Conservation (phyloP, 2,329 filamentous ascomycete species). For the Chaetothyriales sp. region DNA sequence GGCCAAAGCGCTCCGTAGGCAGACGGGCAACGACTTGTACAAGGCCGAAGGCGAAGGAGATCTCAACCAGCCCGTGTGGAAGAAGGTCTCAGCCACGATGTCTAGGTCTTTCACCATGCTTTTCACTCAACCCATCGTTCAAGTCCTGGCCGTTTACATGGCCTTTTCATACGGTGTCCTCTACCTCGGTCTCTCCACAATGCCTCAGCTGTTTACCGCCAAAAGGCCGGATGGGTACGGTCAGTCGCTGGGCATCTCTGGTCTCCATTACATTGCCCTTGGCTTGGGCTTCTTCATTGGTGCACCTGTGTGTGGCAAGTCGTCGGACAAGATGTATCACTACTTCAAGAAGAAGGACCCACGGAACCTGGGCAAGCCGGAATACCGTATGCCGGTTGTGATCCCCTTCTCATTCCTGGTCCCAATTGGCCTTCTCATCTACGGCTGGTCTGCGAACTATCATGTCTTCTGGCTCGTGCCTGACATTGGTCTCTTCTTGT, state of each 20-base stretch:
- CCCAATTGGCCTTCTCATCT: slow-evolving; percentile 34
- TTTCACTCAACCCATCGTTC: slow-evolving; percentile 42
- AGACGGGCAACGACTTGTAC: slow-evolving; percentile 20
- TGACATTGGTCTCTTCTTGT: slow-evolving; percentile 30
- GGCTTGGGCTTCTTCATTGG: slow-evolving; percentile 44
- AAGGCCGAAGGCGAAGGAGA: slow-evolving; percentile 20
- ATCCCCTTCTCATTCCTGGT: slow-evolving; percentile 36
- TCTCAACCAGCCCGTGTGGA: slow-evolving; percentile 16
- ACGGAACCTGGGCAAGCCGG: slow-evolving; percentile 26
- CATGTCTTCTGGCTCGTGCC: slow-evolving; percentile 33
- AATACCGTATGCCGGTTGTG: slow-evolving; percentile 41
- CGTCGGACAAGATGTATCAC: slow-evolving; percentile 31
- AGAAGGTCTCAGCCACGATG: slow-evolving; percentile 25
- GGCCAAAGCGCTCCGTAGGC: slow-evolving; percentile 30
- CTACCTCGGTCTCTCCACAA: slow-evolving; percentile 47
- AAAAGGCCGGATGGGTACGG: slow-evolving; percentile 27
- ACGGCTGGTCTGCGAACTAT: slow-evolving; percentile 35
- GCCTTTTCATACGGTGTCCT: slow-evolving; percentile 44
- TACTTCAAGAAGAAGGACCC: slow-evolving; percentile 18
- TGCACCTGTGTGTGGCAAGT: slow-evolving; percentile 29
- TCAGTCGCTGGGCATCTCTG: slow-evolving; percentile 37
- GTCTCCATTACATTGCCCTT: slow-evolving; percentile 45
- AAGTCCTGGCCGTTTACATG: slow-evolving; percentile 37
- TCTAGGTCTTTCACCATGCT: slow-evolving; percentile 40
- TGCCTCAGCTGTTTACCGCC: slow-evolving; percentile 39